Evolutionary conservation across 225 moss, liverwort and hornwort species (phyloP).

Genomic region (Climacium dendroides): DNA sequence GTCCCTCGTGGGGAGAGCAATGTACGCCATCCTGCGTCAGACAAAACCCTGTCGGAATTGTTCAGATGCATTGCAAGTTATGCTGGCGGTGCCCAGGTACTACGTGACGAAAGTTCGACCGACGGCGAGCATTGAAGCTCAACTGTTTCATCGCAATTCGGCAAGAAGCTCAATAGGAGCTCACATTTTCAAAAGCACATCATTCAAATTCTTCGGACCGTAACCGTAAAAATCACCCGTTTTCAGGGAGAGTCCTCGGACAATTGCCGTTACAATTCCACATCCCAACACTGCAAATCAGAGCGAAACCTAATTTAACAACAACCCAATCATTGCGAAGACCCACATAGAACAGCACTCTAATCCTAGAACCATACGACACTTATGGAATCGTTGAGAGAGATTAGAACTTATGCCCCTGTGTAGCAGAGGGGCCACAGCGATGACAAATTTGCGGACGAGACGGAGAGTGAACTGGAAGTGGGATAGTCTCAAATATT

Average conservation of each 20-base stretch:
- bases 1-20: conserved; percentile 51
- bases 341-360: not conserved
- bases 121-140: not conserved
- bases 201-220: not conserved
- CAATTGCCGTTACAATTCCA: not conserved
- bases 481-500: not conserved
- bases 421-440: not conserved
- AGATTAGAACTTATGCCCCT: not conserved
- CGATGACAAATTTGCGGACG: not conserved
- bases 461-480: not conserved
- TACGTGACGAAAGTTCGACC: not conserved
- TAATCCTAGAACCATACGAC: not conserved
- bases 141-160: not conserved
- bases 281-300: not conserved
- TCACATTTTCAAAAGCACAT: not conserved
- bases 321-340: not conserved
- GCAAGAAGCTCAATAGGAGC: not conserved
- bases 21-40: conserved; percentile 39
- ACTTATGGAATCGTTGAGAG: not conserved
- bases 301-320: not conserved
- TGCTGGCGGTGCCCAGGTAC: not conserved
- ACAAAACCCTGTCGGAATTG: not conserved
- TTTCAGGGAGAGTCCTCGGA: not conserved
- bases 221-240: not conserved
- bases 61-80: not conserved